Evolutionary conservation across 306 rosid genomes (phyloP).

Genomic region (Erythrophleum fordii): DNA sequence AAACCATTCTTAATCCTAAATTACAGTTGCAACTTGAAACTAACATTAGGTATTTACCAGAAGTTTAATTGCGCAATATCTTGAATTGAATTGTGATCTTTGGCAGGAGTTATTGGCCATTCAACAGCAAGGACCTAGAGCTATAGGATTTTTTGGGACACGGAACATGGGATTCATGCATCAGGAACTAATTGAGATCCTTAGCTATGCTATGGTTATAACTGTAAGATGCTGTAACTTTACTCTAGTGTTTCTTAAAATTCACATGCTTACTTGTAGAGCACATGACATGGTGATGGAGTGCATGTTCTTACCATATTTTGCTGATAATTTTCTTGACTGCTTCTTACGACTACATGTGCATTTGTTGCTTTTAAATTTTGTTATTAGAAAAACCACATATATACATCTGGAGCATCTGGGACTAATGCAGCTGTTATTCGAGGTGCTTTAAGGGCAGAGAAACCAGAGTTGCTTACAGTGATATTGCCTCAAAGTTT

Average conservation of each 20-base stretch:
- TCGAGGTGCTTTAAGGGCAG: constrained; percentile 99
- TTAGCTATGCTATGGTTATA: constrained; percentile 99
- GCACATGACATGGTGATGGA: constrained; percentile 23
- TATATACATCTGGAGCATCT: constrained; percentile 97
- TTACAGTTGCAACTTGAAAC: constrained; percentile 16
- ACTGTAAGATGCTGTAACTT: constrained; percentile 70
- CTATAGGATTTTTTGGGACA: constrained; percentile 97
- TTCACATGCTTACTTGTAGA: constrained; percentile 36
- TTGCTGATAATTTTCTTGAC: constrained; percentile 8
- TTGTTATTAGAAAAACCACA: constrained; percentile 85
- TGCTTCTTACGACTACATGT: constrained; percentile 23
- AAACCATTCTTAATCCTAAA: constrained; percentile 8
- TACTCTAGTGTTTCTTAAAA: background rate
- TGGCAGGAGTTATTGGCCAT: constrained; percentile 93
- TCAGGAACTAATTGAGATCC: constrained; percentile 97
- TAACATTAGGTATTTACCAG: background rate
- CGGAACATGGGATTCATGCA: constrained; percentile 99
- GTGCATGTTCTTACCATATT: constrained; percentile 27
- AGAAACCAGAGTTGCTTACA: constrained; percentile 95
- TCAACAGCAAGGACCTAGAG: constrained; percentile 99
- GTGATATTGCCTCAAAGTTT: constrained; percentile 98
- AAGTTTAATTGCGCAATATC: constrained; percentile 13
- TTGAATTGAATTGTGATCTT: constrained; percentile 5
- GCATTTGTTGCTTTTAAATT: constrained; percentile 36
- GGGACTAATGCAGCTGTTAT: constrained; percentile 99